Conservation (phyloP, 768 basidiomycete genomes). For the Pleurotus djamor region DNA sequence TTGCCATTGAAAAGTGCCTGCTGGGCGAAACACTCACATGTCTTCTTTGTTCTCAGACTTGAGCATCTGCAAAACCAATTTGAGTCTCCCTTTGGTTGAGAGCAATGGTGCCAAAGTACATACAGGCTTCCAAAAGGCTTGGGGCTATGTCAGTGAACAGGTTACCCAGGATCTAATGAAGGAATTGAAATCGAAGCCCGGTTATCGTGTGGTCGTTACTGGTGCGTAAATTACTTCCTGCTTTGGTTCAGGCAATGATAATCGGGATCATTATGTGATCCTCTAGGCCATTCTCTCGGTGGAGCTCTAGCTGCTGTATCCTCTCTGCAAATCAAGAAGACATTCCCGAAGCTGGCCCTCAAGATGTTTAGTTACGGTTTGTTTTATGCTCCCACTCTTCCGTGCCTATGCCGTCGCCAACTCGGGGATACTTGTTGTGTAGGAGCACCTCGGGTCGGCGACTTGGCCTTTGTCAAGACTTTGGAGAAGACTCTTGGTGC, state of each 20-base stretch:
- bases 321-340: not conserved
- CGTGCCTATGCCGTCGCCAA: not conserved
- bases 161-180: not conserved
- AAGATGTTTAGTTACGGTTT: not conserved
- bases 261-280: not conserved
- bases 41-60: not conserved
- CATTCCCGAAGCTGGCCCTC: not conserved
- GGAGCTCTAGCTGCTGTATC: not conserved
- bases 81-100: not conserved
- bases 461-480: not conserved
- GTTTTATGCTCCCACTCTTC: not conserved
- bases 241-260: too few relatives aligned
- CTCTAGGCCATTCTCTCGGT: not conserved
- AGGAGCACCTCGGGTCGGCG: conserved; percentile 3
- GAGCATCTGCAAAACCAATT: not conserved
- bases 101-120: not conserved
- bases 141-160: not conserved
- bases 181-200: not conserved
- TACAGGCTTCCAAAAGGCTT: not conserved
- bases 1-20: not conserved
- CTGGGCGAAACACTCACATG: not conserved
- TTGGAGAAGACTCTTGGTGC: not conserved
- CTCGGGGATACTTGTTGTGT: not conserved
- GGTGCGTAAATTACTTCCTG: not conserved
- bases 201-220: not conserved